Base-by-base conservation (phyloP, 176 grass and related monocot genomes). In the Puccinellia tenuiflora region DNA sequence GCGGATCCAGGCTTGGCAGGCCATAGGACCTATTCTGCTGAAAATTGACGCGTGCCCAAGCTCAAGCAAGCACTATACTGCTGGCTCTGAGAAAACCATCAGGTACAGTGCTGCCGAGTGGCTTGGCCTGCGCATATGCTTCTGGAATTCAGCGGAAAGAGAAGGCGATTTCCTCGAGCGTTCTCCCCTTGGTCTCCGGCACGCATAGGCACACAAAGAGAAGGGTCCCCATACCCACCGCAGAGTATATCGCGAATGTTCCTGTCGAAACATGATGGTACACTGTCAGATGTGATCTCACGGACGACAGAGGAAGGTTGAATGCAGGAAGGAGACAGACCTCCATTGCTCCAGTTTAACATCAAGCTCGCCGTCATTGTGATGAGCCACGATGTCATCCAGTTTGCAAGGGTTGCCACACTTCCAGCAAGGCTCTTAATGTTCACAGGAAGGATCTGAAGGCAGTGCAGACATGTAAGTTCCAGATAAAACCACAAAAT, bases 391-490 rank as follows among this genome's bases (percentile, higher is more conserved):
- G 96, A 85, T 24, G 90, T 91, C 72, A 93, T 79, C 92, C 96
- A 98, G 82, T 98, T 98, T 1, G 87, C 86, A 50, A 98, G 92
- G 34, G 96, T 98, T 11, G 96, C 96, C 15, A 95, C 90, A 79
- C 96, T 98, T 86, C 96, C 96, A 53, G 96, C 92, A 86, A 98
- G 90, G 42, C 92, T 91, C 90, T 98, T 98, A 61, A 98, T 98
- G 52, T 90, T 98, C 31, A 92, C 86, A 28, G 90, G 90, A 81
- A 92, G 93, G 83, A 90, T 90, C 84, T 90, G 84, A 81, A 84
- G 15, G 62, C 37, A 83, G 80, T 18, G 77, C 34, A 51, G 33
- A 76, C 1, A 52, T 68, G 9, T 51, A 68, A 73, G 55, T 74
- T 74, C 62, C 5, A 17, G 9, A 5, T 43, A 62, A 68, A 3